Evolutionary conservation across 2,329 filamentous ascomycete genomes (phyloP).

Genomic region (Aspergillus sp.): DNA sequence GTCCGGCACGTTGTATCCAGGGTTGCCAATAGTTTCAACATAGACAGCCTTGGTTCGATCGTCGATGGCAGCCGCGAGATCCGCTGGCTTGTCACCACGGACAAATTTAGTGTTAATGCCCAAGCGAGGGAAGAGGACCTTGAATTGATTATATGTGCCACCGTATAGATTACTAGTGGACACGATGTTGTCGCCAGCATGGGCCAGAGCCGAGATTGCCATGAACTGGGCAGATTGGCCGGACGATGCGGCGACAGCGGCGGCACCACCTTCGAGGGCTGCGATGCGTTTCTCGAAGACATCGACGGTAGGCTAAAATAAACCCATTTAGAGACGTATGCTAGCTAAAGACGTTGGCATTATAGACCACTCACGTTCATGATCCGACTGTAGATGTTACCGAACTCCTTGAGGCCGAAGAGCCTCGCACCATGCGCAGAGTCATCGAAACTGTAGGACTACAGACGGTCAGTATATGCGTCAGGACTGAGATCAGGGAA

Average conservation of each 20-base stretch:
- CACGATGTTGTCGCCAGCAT: slow-evolving; percentile 85
- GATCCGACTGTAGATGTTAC: slow-evolving; percentile 96
- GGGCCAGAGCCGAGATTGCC: slow-evolving; percentile 72
- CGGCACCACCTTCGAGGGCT: slow-evolving; percentile 87
- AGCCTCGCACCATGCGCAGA: slow-evolving; percentile 90
- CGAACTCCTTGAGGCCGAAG: slow-evolving; percentile 92
- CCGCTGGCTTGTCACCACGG: slow-evolving; percentile 67
- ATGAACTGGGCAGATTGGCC: slow-evolving; percentile 92
- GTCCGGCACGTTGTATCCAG: slow-evolving; percentile 85
- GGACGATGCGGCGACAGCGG: slow-evolving; percentile 74
- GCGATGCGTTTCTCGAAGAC: slow-evolving; percentile 95
- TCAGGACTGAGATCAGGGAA: neutral
- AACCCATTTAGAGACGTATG: neutral
- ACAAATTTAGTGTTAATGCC: slow-evolving; percentile 86
- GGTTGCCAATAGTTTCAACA: slow-evolving; percentile 88
- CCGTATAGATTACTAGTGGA: slow-evolving; percentile 87
- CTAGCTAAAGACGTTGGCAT: neutral
- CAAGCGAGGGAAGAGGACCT: slow-evolving; percentile 77
- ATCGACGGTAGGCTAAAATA: slow-evolving; percentile 69
- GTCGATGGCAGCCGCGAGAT: slow-evolving; percentile 75
- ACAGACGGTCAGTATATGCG: neutral
- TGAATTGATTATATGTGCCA: slow-evolving; percentile 95
- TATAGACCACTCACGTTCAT: slow-evolving; percentile 61
- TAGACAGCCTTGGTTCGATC: slow-evolving; percentile 90
- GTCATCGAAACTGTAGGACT: slow-evolving; percentile 92